Base-by-base conservation (phyloP, 202 grass and related monocot genomes). In the Panicum hallii region DNA sequence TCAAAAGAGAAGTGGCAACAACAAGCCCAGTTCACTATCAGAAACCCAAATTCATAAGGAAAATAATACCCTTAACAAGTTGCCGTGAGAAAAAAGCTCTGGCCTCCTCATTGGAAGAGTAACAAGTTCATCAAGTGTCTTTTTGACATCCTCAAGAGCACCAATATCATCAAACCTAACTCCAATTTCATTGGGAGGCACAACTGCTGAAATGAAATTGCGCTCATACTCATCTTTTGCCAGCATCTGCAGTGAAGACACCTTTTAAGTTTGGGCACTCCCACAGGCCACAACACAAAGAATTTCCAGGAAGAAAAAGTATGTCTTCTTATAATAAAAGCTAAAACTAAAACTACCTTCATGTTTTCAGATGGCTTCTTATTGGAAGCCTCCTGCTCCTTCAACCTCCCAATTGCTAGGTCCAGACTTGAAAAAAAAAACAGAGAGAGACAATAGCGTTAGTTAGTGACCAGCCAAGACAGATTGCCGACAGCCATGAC, bases 91-190 rank as follows among this genome's bases (percentile, higher is more conserved):
- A 87, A 99, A 99, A 72, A 99, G 96, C 84, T 99, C 93, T 46
- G 96, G 96, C 62, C 96, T 90, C 87, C 91, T 92, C 96, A 99
- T 99, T 84, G 96, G 96, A 71, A 99, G 88, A 22, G 90, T 91
- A 70, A 99, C 96, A 84, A 99, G 93, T 72, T 99, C 96, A 88
- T 95, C 92, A 26, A 99, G 74, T 80, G 96, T 94, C 74, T 84
- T 92, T 89, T 99, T 99, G 45, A 95, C 91, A 86, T 94, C 91
- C 82, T 95, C 96, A 34, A 99, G 93, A 76, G 96, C 96, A 70
- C 96, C 96, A 77, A 99, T 89, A 85, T 99, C 91, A 78, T 92
- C 93, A 83, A 95, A 99, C 75, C 92, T 99, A 54, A 95, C 93
- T 72, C 96, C 96, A 87, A 86, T 91, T 88, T 99, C 93, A 87